Evolutionary conservation across 768 basidiomycete species (phyloP), one percentile per base, ranked within the genome.

Genomic region (Terana coerulea): DNA sequence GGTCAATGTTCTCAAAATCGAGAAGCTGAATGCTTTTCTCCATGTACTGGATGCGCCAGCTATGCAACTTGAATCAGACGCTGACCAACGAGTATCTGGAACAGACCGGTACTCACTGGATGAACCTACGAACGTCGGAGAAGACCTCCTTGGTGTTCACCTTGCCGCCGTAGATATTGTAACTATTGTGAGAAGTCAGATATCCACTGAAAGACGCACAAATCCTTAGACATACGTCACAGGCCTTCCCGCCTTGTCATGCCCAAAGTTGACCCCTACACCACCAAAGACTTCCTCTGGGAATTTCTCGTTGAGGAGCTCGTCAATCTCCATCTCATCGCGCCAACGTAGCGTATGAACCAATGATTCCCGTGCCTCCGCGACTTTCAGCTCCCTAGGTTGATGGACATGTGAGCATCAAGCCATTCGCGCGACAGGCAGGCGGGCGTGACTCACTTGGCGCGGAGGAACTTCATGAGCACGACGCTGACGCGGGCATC

Each of bases 11-110:
- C 52, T 74, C 77, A 59, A 92, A 91, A 64, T 92, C 84, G 47
- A 92, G 73, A 19, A 75, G 61, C 17, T 70, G 61, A 35, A 90
- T 73, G 49, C 77, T 77, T 61, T 76, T 71, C 64, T 92, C 90
- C 79, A 90, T 88, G 45, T 91, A 74, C 25, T 79, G 79, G 40
- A 92, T 78, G 35, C 89, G 82, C 90, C 90, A 92, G 43, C 87
- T 88, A 55, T 21, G 11, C 25, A 36, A 11, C 2, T 73, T 2
- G 19, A 10, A 10, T 46, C 14, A 22, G 45, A 17, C 39, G 5
- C 25, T n/a, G n/a, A n/a, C n/a, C n/a, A n/a, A n/a, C n/a, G n/a
- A n/a, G n/a, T n/a, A n/a, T n/a, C n/a, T n/a, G n/a, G n/a, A n/a
- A n/a, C n/a, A n/a, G n/a, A n/a, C n/a, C n/a, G 8, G 26, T 3